These are phyloP conservation scores for Xerocomus spinulosus DNA, from an alignment of 768 basidiomycete genomes.

Conservation along the genomic window DNA sequence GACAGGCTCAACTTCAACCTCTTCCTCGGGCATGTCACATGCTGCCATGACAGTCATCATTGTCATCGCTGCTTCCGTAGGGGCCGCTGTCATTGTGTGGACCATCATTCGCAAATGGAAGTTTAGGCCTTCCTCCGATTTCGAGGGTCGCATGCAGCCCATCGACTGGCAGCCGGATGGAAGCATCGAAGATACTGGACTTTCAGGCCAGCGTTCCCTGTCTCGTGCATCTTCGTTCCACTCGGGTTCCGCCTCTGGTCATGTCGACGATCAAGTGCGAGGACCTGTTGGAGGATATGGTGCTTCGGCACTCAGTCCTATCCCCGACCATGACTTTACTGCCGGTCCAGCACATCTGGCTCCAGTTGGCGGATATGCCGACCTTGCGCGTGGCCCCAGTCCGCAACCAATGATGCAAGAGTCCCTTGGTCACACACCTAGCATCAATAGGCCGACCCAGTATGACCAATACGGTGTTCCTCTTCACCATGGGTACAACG, in stretches of 20 bases:
- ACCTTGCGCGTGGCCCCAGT: constrained; percentile 71
- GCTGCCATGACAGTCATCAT: constrained; percentile 59
- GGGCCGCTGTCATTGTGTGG: constrained; percentile 71
- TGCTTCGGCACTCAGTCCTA: constrained; percentile 33
- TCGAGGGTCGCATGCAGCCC: constrained; percentile 81
- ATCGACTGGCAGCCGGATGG: constrained; percentile 81
- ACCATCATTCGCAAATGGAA: constrained; percentile 93
- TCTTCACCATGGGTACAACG: constrained; percentile 46
- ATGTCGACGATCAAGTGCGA: constrained; percentile 31
- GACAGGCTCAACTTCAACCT: constrained; percentile 10
- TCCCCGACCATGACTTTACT: constrained; percentile 78
- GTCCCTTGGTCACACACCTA: constrained; percentile 33
- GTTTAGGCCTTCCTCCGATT: constrained; percentile 72
- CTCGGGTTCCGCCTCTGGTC: constrained; percentile 40
- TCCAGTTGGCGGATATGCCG: constrained; percentile 77
- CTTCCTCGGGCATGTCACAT: constrained; percentile 38
- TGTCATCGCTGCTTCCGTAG: constrained; percentile 63
- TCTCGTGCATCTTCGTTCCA: constrained; percentile 71
- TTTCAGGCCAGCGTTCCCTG: constrained; percentile 42
- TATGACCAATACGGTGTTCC: constrained; percentile 57
- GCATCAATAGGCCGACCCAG: constrained; percentile 41
- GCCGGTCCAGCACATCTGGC: constrained; percentile 52
- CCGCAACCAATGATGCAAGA: constrained; percentile 55
- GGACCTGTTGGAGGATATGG: constrained; percentile 23
- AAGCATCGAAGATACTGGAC: constrained; percentile 40